These are phyloP conservation scores for Salix udensis DNA, from an alignment of 345 rosid species.

Conservation along the genomic window DNA sequence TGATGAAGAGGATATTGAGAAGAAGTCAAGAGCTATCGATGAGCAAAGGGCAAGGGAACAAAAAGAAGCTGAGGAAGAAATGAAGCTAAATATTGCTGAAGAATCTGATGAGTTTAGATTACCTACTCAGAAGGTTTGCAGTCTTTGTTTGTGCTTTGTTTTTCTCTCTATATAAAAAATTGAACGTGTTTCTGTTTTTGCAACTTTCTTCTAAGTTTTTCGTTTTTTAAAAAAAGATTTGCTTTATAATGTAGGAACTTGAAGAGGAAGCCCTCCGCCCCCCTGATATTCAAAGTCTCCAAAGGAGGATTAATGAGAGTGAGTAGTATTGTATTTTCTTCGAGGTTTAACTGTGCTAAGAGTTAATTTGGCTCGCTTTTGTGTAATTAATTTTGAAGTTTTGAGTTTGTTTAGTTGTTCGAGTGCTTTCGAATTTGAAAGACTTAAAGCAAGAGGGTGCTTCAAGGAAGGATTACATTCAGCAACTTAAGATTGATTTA, in stretches of 20 bases:
- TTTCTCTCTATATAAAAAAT: not conserved
- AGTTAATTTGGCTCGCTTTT: not conserved
- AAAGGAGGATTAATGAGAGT: constrained; percentile 81
- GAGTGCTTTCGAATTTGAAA: constrained; percentile 72
- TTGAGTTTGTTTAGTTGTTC: constrained; percentile 52
- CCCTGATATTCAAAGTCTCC: constrained; percentile 69
- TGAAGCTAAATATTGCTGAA: constrained; percentile 46
- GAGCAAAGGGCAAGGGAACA: constrained; percentile 31
- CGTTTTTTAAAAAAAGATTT: not conserved
- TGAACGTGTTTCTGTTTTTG: not conserved
- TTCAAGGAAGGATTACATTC: constrained; percentile 60
- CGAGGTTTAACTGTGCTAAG: constrained; percentile 2
- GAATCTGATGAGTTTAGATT: constrained; percentile 75
- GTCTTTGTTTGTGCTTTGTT: not conserved
- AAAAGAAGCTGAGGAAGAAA: constrained; percentile 57
- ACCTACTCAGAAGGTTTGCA: constrained; percentile 73
- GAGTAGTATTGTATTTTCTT: constrained; percentile 29
- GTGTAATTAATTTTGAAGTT: not conserved
- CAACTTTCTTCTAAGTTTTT: too few relatives aligned
- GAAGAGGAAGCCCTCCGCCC: constrained; percentile 71
- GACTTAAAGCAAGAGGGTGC: constrained; percentile 60
- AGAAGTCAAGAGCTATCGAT: constrained; percentile 51
- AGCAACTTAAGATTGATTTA: constrained; percentile 71
- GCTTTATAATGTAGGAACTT: constrained; percentile 53
- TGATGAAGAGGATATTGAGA: constrained; percentile 55